Evolutionary conservation across 192 early-diverging fungal genomes (phyloP).

Genomic region (Polychytrium aggregatum): DNA sequence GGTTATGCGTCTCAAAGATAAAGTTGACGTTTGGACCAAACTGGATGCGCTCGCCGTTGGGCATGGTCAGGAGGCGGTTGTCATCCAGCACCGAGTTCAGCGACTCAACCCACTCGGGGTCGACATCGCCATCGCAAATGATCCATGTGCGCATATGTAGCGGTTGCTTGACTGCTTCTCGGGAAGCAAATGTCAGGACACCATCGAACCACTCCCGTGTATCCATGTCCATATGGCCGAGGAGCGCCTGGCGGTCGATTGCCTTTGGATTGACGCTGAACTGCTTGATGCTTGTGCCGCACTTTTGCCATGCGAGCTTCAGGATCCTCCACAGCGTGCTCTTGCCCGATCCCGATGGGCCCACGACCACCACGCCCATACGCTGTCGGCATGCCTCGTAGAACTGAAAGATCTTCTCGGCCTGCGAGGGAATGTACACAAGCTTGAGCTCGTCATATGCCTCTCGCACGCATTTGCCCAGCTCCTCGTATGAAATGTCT

Average conservation of each 20-base stretch:
- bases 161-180: constrained; percentile 43
- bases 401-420: constrained; percentile 42
- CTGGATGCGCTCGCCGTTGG: constrained; percentile 52
- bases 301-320: constrained; percentile 30
- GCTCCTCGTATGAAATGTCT: constrained; percentile 34
- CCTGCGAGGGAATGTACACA: constrained; percentile 33
- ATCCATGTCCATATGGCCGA: constrained; percentile 51
- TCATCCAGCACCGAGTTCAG: constrained; percentile 51
- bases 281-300: constrained; percentile 29
- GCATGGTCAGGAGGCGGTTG: constrained; percentile 47
- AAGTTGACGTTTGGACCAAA: constrained; percentile 53
- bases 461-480: constrained; percentile 28
- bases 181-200: constrained; percentile 38
- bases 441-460: constrained; percentile 34
- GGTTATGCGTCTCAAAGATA: constrained; percentile 50
- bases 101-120: constrained; percentile 52
- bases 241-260: constrained; percentile 32
- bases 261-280: constrained; percentile 43
- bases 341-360: constrained; percentile 45
- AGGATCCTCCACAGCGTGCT: constrained; percentile 34
- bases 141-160: constrained; percentile 40
- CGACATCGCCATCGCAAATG: constrained; percentile 49
- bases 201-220: constrained; percentile 52
- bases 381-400: constrained; percentile 43
- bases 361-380: constrained; percentile 53